Evolutionary conservation across 768 basidiomycete genomes (phyloP).

Genomic region (Hypholoma fasciculare): DNA sequence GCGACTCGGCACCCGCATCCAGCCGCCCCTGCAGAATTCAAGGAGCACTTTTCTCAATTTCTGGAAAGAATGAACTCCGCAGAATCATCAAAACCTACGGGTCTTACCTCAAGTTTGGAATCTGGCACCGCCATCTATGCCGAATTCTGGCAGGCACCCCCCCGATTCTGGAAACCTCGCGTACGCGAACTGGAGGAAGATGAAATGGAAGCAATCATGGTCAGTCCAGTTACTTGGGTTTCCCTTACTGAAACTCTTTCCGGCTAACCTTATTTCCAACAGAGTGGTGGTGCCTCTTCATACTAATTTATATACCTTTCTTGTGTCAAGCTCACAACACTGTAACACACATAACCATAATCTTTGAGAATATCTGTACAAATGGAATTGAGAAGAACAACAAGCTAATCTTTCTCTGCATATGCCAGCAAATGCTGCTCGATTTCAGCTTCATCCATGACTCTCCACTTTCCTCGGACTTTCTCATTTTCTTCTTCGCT

Average conservation of each 20-base stretch:
- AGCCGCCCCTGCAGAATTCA: conserved; percentile 63
- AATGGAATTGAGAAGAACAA: conserved; percentile 1
- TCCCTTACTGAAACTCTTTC: too few relatives aligned
- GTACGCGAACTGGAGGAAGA: conserved; percentile 47
- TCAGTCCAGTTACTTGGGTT: conserved; percentile 28
- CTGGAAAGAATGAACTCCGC: conserved; percentile 34
- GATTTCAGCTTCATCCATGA: conserved; percentile 75
- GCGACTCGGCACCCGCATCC: conserved; percentile 56
- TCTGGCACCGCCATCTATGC: conserved; percentile 22
- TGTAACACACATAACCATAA: conserved; percentile 14
- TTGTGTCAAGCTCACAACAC: background rate
- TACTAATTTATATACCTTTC: conserved; percentile 41
- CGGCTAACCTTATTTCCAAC: background rate
- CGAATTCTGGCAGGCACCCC: conserved; percentile 71
- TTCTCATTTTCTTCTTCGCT: conserved; percentile 72
- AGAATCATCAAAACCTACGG: conserved; percentile 15
- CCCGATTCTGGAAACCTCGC: conserved; percentile 54
- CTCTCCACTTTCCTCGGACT: conserved; percentile 75
- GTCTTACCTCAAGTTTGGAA: conserved; percentile 1
- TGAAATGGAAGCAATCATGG: conserved; percentile 71
- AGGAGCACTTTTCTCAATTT: conserved; percentile 47
- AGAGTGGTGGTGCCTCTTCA: conserved; percentile 74
- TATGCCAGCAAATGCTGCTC: conserved; percentile 82
- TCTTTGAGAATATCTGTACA: conserved; percentile 14
- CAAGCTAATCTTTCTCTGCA: conserved; percentile 79